These are phyloP conservation scores for Trypanosoma platydactyli DNA, from an alignment of 208 protist genomes.

Conservation along the genomic window DNA sequence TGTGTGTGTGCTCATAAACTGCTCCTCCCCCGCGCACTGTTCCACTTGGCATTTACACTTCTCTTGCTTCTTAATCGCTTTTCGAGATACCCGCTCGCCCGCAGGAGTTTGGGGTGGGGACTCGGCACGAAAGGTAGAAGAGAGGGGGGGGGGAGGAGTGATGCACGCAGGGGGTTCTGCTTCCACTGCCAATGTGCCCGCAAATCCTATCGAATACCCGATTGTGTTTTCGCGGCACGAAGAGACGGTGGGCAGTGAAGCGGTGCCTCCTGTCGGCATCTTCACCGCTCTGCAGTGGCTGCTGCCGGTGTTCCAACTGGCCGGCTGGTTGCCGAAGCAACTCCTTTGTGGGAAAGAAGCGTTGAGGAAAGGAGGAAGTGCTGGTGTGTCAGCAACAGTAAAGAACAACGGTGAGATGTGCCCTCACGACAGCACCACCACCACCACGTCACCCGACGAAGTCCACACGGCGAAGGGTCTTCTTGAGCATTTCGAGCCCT, in stretches of 20 bases:
- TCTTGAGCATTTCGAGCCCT: constrained; percentile 49
- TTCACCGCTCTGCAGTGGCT: constrained; percentile 62
- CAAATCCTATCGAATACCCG: constrained; percentile 36
- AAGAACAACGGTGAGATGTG: too few species aligned
- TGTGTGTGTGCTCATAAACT: too few species aligned
- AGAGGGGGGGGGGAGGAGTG: too few species aligned
- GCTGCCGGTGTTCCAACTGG: constrained; percentile 54
- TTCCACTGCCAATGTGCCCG: neutral
- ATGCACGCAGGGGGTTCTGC: too few species aligned
- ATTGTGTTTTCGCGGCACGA: constrained; percentile 27
- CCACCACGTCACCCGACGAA: neutral
- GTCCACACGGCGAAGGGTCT: constrained; percentile 25
- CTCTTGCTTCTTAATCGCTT: too few species aligned
- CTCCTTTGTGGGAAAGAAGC: neutral
- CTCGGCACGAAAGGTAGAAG: too few species aligned
- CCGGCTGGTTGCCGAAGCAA: constrained; percentile 40
- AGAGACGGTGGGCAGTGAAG: constrained; percentile 4
- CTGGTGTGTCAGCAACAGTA: neutral
- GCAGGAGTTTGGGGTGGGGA: too few species aligned
- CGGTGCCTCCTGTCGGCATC: constrained; percentile 31
- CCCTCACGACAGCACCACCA: constrained; percentile 6
- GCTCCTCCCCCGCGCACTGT: too few species aligned
- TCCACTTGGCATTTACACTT: too few species aligned
- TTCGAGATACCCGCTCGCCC: too few species aligned
- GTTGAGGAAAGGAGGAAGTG: constrained; percentile 1